Evolutionary conservation across 306 rosid genomes (phyloP), one percentile per base, ranked within the genome.

Genomic region (Malus fusca): DNA sequence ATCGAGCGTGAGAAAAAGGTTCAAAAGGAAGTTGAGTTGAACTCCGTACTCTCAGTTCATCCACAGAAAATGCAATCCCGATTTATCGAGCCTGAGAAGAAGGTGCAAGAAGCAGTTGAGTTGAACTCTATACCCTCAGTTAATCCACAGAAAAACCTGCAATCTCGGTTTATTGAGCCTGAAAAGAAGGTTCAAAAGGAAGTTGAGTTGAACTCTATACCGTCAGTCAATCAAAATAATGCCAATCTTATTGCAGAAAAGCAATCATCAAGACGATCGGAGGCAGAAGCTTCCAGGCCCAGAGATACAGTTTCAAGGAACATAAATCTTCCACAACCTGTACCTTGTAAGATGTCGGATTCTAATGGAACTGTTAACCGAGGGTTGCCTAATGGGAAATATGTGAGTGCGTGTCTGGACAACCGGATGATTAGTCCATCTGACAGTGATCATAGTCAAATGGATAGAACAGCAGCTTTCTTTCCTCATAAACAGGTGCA

Each of bases 341-440:
- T 63, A 33, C 83, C 96, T 73, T 87, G 81, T 83, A 94, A 85
- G 85, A 85, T 76, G 80, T 88, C 87, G 2, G 90, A 86, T 77
- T 66, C 81, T 81, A 89, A 88, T 60, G 90, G 91, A 44, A 87
- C 73, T 78, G 87, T 75, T 60, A 72, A 82, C 52, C 87, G 88
- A 40, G 88, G 91, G 74, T 74, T 90, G 60, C 90, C 93, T 11
- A 87, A 94, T 80, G 98, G 98, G 53, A 90, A 86, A 85, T 77
- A 84, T 71, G 60, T 33, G 48, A 86, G 72, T 66, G 30, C 69
- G 60, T 75, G 58, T 78, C 48, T 76, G 69, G 88, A 87, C 71
- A 86, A 78, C 82, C 88, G 81, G 75, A 77, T 74, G 80, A 82
- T 80, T 75, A 77, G 68, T 71, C 81, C 96, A 71, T 84, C 98